A percentile compares a stretch with the other conserved stretches of the same genome.
Evolutionary conservation across 1,284 basidiomycete species (phyloP).

Genomic region (Anthracocystis setariae): DNA sequence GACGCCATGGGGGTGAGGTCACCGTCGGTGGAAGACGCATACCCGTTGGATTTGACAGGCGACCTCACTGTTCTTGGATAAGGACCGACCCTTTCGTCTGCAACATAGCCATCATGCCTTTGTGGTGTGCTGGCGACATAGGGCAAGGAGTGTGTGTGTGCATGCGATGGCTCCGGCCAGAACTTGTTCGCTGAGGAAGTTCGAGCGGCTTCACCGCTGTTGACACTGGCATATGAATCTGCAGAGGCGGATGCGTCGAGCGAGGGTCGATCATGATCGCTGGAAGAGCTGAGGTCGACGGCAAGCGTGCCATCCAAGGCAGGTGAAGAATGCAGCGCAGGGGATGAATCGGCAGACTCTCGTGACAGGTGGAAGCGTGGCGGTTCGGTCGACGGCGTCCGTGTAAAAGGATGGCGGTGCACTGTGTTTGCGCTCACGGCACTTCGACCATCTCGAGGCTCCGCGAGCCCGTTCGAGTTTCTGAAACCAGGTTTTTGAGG

Average conservation of each 20-base stretch:
- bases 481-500: conserved; percentile 10
- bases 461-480: background rate
- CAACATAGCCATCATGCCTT: conserved; percentile 13
- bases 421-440: conserved; percentile 11
- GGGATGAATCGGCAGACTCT: conserved; percentile 1
- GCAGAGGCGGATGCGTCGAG: conserved; percentile 21
- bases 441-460: background rate
- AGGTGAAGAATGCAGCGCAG: conserved; percentile 4
- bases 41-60: conserved; percentile 30
- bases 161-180: conserved; percentile 28
- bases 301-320: conserved; percentile 16
- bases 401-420: conserved; percentile 35
- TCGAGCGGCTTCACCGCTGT: background rate
- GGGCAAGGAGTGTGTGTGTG: conserved; percentile 5
- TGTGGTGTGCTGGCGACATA: conserved; percentile 4
- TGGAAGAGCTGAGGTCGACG: conserved; percentile 27
- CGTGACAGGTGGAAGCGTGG: conserved; percentile 36
- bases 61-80: conserved; percentile 17
- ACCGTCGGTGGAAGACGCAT: conserved; percentile 53
- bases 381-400: conserved; percentile 37
- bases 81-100: conserved; percentile 18
- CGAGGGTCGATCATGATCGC: conserved; percentile 9
- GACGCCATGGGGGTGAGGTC: conserved; percentile 43
- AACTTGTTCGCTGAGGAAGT: conserved; percentile 12
- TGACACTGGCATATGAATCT: conserved; percentile 7